Conservation (phyloP, 2,329 filamentous ascomycete species). For the Aspergillus pseudoviridinutans region DNA sequence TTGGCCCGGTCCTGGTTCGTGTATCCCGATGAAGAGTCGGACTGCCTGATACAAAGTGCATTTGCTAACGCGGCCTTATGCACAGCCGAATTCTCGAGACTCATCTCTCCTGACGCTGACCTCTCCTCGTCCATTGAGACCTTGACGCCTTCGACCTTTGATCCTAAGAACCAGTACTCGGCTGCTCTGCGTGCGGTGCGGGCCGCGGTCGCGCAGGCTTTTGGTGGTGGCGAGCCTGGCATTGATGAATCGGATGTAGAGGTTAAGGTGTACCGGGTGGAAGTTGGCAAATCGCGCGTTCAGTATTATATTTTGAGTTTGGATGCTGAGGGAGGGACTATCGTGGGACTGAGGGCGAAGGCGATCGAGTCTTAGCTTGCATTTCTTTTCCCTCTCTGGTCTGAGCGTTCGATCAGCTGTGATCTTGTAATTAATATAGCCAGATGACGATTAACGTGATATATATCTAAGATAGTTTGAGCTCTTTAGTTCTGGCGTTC, state of each 20-base stretch:
- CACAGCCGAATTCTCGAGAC: constrained; percentile 63
- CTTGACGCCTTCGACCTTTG: constrained; percentile 67
- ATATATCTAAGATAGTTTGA: neutral
- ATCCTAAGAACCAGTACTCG: constrained; percentile 65
- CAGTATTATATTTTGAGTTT: constrained; percentile 78
- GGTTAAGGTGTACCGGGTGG: constrained; percentile 70
- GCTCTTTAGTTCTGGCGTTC: neutral
- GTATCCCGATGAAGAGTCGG: neutral
- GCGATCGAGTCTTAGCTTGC: constrained; percentile 63
- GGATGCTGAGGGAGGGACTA: constrained; percentile 53
- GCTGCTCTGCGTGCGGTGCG: constrained; percentile 52
- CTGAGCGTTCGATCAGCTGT: neutral
- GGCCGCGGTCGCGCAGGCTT: constrained; percentile 20
- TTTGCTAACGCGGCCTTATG: neutral
- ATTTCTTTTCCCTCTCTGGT: neutral
- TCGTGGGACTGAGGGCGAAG: constrained; percentile 76
- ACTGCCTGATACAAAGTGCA: neutral
- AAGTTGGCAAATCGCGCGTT: constrained; percentile 57
- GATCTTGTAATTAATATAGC: neutral
- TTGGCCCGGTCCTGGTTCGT: constrained; percentile 35
- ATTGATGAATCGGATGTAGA: constrained; percentile 45
- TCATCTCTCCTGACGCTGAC: constrained; percentile 48
- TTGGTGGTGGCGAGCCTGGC: constrained; percentile 44
- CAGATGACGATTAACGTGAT: neutral
- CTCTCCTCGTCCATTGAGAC: constrained; percentile 51